Evolutionary conservation across 495 filamentous ascomycete genomes (phyloP), one percentile per base, ranked within the genome.

Genomic region (Penicillium paxilli): DNA sequence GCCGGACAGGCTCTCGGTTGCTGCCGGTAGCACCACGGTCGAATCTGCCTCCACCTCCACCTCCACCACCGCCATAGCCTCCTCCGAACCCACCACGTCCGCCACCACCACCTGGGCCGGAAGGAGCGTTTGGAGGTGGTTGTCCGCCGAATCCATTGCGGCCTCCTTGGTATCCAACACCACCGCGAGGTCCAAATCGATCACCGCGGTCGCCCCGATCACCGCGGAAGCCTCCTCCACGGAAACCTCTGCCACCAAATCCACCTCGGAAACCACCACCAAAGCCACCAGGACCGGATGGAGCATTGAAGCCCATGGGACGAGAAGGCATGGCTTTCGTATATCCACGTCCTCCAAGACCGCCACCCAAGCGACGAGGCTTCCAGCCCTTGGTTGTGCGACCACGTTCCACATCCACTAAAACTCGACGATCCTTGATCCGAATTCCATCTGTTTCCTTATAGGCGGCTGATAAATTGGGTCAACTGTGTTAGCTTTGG

Each of bases 371-470:
- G 30, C 94, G 90, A 47, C 89, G 85, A 49, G 94, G 94, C 66
- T 89, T 90, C 94, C 94, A 98, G 42, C 89, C 92, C 63, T 89
- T 89, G 41, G 96, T 91, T 30, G 94, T 97, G 51, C 94, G 88
- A 57, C 94, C 95, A 66, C 95, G 87, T 71, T 98, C 94, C 45
- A 97, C 93, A 71, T 98, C 94, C 52, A 98, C 92, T 65, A 95
- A 82, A 56, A 97, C 89, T 48, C 88, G 86, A 59, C 94, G 86
- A 60, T 92, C 92, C 69, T 89, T 95, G 75, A 98, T 96, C 38
- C 87, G 85, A 53, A 96, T 88, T 60, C 90, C 90, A 82, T 97
- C 94, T 68, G 85, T 88, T 68, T 89, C 87, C 72, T 91, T 91
- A 76, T 90, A 91, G 64, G 87, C 87, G 62, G 85, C 86, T 89